Evolutionary conservation across 2,329 filamentous ascomycete species (phyloP).

Genomic region (Colletotrichum echinochloae): DNA sequence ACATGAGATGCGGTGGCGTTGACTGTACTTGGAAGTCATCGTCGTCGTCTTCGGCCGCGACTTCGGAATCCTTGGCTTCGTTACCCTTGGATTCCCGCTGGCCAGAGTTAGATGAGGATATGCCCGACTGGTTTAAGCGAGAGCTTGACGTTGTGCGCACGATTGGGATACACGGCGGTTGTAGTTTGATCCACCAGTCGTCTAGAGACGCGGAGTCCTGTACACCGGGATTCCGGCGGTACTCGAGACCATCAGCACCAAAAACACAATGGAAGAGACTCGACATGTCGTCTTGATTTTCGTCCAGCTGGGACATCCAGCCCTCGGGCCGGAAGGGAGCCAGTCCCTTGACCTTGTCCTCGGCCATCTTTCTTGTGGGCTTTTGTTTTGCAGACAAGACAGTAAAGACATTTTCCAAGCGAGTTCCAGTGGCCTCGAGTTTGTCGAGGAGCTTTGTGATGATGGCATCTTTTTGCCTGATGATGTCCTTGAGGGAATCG

Average conservation of each 20-base stretch:
- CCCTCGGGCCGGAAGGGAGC: conserved; percentile 58
- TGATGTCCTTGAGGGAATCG: conserved; percentile 55
- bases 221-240: conserved; percentile 47
- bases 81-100: conserved; percentile 24
- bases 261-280: conserved; percentile 59
- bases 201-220: conserved; percentile 53
- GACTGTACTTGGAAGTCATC: conserved; percentile 65
- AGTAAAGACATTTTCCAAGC: conserved; percentile 66
- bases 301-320: conserved; percentile 52
- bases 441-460: conserved; percentile 66
- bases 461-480: conserved; percentile 65
- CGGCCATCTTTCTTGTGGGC: conserved; percentile 57
- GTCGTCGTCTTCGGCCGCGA: conserved; percentile 52
- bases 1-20: conserved; percentile 56
- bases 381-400: conserved; percentile 60
- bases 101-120: conserved; percentile 39
- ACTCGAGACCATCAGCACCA: conserved; percentile 49
- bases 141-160: conserved; percentile 18
- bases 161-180: conserved; percentile 18
- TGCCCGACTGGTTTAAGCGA: conserved; percentile 9
- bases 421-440: conserved; percentile 62
- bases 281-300: conserved; percentile 47
- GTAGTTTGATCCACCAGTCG: conserved; percentile 59
- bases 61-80: background rate
- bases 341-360: conserved; percentile 64